phyloP scores from a whole-genome alignment of 805 yeast species.

The Metschnikowia reukaufii region DNA sequence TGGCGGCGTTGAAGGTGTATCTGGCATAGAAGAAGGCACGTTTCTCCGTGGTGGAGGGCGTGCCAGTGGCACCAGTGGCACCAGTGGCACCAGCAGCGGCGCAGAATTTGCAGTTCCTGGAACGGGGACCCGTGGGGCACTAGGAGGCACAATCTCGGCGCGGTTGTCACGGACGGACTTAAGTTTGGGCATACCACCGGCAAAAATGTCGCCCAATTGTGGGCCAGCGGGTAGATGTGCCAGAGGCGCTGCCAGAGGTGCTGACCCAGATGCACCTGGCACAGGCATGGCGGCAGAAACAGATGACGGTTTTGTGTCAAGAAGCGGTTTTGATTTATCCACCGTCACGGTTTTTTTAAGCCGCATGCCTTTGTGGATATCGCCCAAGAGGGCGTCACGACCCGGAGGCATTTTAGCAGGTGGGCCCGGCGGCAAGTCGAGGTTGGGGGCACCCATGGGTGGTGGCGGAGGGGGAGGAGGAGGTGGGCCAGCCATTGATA shows the following conservation, averaged over 20 bases:
- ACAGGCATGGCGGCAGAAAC: slow-evolving; percentile 21
- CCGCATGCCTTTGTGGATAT: slow-evolving; percentile 62
- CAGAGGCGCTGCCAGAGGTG: slow-evolving; percentile 11
- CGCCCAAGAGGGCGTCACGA: slow-evolving; percentile 63
- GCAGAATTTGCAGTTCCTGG: slow-evolving; percentile 15
- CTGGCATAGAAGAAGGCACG: slow-evolving; percentile 20
- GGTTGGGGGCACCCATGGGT: slow-evolving; percentile 26
- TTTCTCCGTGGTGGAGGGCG: slow-evolving; percentile 10
- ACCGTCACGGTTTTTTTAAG: slow-evolving; percentile 45
- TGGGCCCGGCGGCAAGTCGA: slow-evolving; percentile 23
- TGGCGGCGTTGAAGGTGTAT: slow-evolving; percentile 17
- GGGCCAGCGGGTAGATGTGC: slow-evolving; percentile 38
- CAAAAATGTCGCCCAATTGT: slow-evolving; percentile 65
- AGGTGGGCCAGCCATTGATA: slow-evolving; percentile 48
- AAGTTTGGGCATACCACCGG: slow-evolving; percentile 78
- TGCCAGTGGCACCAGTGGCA: slow-evolving; percentile 18
- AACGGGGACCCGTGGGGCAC: slow-evolving; percentile 41
- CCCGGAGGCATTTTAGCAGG: slow-evolving; percentile 23
- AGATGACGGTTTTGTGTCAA: slow-evolving; percentile 34
- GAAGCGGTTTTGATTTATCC: slow-evolving; percentile 55
- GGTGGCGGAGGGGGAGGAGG: slow-evolving; percentile 27
- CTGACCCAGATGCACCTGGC: slow-evolving; percentile 1
- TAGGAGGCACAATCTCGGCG: slow-evolving; percentile 33
- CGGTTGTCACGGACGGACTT: slow-evolving; percentile 42
- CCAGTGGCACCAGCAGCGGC: slow-evolving; percentile 16